Conservation (phyloP, 495 filamentous ascomycete species). For the Podospora conica region DNA sequence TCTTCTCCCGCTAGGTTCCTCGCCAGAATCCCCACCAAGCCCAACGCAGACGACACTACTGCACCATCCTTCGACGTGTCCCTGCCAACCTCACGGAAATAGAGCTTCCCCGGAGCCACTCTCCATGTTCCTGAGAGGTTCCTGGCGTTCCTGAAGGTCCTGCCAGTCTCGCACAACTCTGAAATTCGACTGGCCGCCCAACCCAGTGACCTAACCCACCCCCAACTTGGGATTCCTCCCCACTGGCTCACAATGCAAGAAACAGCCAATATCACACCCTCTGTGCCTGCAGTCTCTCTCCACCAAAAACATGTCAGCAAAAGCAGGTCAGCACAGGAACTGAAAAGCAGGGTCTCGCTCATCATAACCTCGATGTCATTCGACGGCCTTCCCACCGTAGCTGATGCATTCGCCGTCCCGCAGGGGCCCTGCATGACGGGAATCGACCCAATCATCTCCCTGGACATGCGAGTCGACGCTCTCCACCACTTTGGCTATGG, state of each 20-base stretch:
- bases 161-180: too few relatives aligned
- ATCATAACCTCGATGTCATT: not conserved
- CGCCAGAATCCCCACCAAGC: too few relatives aligned
- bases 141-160: not conserved
- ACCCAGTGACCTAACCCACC: not conserved
- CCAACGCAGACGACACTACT: not conserved
- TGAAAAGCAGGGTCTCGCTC: not conserved
- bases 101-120: not conserved
- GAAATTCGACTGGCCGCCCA: too few relatives aligned
- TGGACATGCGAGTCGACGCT: not conserved
- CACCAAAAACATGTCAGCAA: not conserved
- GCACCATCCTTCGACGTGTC: not conserved
- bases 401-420: not conserved
- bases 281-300: not conserved
- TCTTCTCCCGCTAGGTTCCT: too few relatives aligned
- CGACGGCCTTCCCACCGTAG: not conserved
- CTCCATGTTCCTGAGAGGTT: not conserved
- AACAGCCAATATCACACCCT: not conserved
- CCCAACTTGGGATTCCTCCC: too few relatives aligned
- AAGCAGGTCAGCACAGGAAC: not conserved
- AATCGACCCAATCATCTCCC: not conserved
- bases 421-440: not conserved
- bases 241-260: not conserved
- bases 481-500: too few relatives aligned
- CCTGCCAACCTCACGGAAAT: not conserved